Conservation (phyloP, 371 early-diverging fungal genomes). For the Sporodiniella umbellata region DNA sequence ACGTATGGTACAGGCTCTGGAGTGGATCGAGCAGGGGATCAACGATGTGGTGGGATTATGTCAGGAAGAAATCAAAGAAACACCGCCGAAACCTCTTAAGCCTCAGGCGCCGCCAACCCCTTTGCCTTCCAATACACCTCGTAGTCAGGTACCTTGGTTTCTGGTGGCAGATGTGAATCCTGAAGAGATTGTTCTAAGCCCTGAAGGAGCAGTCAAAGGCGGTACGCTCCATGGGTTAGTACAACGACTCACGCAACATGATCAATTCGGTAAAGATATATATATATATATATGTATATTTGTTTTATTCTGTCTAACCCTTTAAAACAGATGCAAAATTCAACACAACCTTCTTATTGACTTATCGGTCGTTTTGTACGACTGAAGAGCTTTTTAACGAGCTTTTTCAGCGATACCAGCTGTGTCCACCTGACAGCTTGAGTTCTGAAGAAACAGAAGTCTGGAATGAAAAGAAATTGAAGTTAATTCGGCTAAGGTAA, state of each 20-base stretch:
- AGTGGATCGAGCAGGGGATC: conserved; percentile 11
- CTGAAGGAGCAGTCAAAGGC: conserved; percentile 88
- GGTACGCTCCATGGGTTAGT: conserved; percentile 82
- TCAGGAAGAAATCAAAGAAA: conserved; percentile 5
- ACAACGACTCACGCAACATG: conserved; percentile 87
- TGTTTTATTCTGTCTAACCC: no score
- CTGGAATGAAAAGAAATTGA: conserved; percentile 87
- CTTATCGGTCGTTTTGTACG: conserved; percentile 84
- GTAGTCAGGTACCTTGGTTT: conserved; percentile 30
- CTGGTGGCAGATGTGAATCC: conserved; percentile 70
- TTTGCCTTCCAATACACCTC: conserved; percentile 18
- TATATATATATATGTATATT: neutral
- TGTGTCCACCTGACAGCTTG: conserved; percentile 71
- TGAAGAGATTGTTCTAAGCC: conserved; percentile 74
- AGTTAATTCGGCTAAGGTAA: conserved; percentile 76
- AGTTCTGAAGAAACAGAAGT: conserved; percentile 60
- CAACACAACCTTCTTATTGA: conserved; percentile 82
- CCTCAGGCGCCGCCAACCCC: conserved; percentile 23
- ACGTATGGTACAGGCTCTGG: conserved; percentile 14
- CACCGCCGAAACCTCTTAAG: no score
- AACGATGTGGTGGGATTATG: conserved; percentile 6
- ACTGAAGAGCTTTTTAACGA: conserved; percentile 71
- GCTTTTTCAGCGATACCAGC: conserved; percentile 69
- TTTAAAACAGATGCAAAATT: conserved; percentile 76
- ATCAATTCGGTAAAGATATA: conserved; percentile 53